Evolutionary conservation across 2,329 filamentous ascomycete species (phyloP).

Genomic region (Penicillium sp.): DNA sequence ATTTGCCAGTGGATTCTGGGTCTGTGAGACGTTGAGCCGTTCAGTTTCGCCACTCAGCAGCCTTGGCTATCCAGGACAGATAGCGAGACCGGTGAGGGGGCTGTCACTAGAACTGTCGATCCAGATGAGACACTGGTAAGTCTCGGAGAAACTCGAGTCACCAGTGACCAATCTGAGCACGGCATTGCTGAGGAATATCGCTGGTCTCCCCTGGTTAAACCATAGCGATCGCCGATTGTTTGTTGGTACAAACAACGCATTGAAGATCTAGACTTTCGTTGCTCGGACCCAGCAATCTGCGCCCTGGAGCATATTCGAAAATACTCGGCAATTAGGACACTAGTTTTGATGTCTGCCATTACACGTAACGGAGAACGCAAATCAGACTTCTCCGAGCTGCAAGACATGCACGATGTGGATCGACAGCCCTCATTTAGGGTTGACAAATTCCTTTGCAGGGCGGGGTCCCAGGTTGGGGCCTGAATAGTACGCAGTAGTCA

Average conservation of each 20-base stretch:
- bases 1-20: neutral
- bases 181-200: neutral
- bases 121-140: slow-evolving; percentile 3
- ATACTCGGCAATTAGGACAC: no score
- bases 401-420: slow-evolving; percentile 21
- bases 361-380: slow-evolving; percentile 21
- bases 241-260: neutral
- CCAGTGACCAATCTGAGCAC: neutral
- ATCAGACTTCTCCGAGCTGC: slow-evolving; percentile 19
- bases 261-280: neutral
- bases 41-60: neutral
- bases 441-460: slow-evolving; percentile 17
- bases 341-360: neutral
- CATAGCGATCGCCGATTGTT: neutral
- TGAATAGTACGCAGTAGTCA: slow-evolving; percentile 2
- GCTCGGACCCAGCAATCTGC: neutral
- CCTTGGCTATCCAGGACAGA: neutral
- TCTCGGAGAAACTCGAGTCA: slow-evolving; percentile 10
- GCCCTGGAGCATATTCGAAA: neutral
- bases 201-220: neutral
- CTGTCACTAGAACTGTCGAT: slow-evolving; percentile 2
- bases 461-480: slow-evolving; percentile 8
- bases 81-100: neutral
- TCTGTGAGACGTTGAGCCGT: neutral
- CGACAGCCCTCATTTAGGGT: slow-evolving; percentile 7